These are phyloP conservation scores for Mimosa bimucronata DNA, from an alignment of 306 rosid genomes.

Conservation along the genomic window DNA sequence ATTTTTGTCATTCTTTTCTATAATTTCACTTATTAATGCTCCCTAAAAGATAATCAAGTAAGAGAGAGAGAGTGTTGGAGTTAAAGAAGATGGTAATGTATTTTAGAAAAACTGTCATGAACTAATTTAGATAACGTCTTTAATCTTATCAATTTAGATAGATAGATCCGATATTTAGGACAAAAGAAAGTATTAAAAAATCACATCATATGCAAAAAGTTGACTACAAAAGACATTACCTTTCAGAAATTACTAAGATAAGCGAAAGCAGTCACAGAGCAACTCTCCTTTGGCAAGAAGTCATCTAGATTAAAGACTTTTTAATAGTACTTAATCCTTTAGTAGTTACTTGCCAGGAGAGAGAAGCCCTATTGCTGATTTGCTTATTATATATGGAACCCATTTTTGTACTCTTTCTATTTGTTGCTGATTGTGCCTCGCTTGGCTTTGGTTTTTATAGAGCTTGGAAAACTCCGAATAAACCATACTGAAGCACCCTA, in stretches of 20 bases:
- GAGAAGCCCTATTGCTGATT: constrained; percentile 50
- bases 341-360: constrained; percentile 47
- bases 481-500: constrained; percentile 35
- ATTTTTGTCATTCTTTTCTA: too few relatives aligned
- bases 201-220: too few relatives aligned
- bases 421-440: neutral
- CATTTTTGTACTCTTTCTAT: neutral
- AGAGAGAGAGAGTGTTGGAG: too few relatives aligned
- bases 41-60: too few relatives aligned
- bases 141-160: too few relatives aligned
- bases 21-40: too few relatives aligned
- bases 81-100: too few relatives aligned
- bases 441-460: constrained; percentile 12
- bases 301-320: constrained; percentile 8
- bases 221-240: neutral
- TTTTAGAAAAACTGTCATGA: too few relatives aligned
- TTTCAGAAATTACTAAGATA: neutral
- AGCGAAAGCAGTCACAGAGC: constrained; percentile 56
- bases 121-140: too few relatives aligned
- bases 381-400: constrained; percentile 29
- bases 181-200: too few relatives aligned
- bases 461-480: constrained; percentile 38
- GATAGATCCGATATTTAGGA: too few relatives aligned
- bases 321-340: neutral
- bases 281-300: constrained; percentile 70